phyloP scores from a whole-genome alignment of 169 alveolate species.

The Hammondia hammondi region DNA sequence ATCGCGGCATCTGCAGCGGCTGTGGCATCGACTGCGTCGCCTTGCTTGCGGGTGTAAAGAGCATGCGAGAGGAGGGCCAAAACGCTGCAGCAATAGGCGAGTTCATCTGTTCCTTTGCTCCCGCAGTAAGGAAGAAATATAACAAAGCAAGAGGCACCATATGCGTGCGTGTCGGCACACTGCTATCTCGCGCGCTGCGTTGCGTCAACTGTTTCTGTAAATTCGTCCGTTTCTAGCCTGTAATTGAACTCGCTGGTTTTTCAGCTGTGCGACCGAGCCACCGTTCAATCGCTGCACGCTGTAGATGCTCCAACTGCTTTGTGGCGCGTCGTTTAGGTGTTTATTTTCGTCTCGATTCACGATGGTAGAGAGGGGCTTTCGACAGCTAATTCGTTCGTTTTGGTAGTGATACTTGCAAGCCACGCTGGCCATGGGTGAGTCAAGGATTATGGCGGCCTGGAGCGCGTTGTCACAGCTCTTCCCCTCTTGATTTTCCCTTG shows the following conservation, averaged over 20 bases:
- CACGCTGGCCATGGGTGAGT: too few species aligned
- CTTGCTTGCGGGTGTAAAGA: background rate
- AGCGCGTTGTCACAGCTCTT: too few species aligned
- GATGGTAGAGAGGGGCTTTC: too few species aligned
- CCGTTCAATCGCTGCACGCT: too few species aligned
- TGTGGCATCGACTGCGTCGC: constrained; percentile 29
- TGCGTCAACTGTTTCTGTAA: background rate
- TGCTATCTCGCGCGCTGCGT: background rate
- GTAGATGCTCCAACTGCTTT: too few species aligned
- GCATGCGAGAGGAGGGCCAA: background rate
- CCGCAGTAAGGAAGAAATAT: background rate
- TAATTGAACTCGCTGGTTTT: background rate
- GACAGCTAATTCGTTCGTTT: too few species aligned
- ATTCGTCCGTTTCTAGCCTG: background rate
- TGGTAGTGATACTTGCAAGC: too few species aligned
- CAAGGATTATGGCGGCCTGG: too few species aligned
- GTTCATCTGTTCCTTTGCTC: constrained; percentile 32
- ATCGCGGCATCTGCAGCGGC: constrained; percentile 31
- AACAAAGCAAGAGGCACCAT: background rate
- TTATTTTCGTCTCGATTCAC: too few species aligned
- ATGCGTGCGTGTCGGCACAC: background rate
- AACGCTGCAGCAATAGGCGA: background rate
- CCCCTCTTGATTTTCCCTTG: too few species aligned
- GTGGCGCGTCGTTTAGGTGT: too few species aligned
- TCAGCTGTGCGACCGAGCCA: too few species aligned